These are phyloP conservation scores for Pyropia yezoensis DNA, from an alignment of 23 red algal genomes.

Conservation along the genomic window DNA sequence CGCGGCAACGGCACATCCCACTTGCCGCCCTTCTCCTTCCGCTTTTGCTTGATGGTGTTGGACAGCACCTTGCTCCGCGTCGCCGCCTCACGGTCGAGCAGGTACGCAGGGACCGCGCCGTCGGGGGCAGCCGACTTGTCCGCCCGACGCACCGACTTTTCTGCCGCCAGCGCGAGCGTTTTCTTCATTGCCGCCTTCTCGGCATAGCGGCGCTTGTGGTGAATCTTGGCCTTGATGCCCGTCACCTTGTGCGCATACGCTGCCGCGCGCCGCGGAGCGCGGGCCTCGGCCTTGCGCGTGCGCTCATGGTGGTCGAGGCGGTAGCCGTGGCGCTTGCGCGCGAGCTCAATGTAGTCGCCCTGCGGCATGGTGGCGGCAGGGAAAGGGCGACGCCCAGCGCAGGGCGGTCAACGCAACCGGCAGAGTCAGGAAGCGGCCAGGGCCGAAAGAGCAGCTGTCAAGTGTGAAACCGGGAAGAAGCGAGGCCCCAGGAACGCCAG, in stretches of 20 bases:
- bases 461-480: no score
- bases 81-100: conserved; percentile 78
- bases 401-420: neutral
- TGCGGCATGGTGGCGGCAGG: conserved; percentile 65
- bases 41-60: conserved; percentile 95
- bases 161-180: conserved; percentile 49
- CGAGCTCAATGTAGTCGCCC: conserved; percentile 96
- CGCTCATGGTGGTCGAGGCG: conserved; percentile 84
- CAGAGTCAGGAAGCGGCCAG: no score
- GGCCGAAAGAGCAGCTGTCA: no score
- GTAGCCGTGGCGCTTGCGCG: conserved; percentile 80
- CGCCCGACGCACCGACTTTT: conserved; percentile 23
- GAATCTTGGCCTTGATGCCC: conserved; percentile 92
- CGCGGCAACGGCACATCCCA: conserved; percentile 96
- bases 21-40: conserved; percentile 98
- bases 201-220: conserved; percentile 80
- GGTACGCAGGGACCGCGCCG: conserved; percentile 74
- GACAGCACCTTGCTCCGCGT: conserved; percentile 73
- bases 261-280: conserved; percentile 40
- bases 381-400: neutral
- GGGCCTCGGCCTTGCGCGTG: conserved; percentile 67
- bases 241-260: conserved; percentile 36
- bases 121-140: conserved; percentile 27
- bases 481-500: no score
- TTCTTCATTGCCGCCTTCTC: conserved; percentile 93